Evolutionary conservation across 2,329 filamentous ascomycete genomes (phyloP), one percentile per base, ranked within the genome.

Genomic region (Penicillium olsonii): DNA sequence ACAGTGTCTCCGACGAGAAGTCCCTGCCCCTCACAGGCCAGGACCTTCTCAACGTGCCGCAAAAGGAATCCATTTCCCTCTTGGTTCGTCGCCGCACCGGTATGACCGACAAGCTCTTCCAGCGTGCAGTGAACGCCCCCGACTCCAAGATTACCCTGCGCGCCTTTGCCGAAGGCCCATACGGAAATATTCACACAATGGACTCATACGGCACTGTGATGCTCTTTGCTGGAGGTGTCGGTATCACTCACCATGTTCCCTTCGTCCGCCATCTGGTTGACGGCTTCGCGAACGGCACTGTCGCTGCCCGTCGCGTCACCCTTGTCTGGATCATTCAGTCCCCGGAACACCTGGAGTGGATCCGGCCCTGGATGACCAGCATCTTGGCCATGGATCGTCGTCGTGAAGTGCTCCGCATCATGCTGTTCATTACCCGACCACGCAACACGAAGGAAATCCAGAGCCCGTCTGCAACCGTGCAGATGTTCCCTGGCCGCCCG

Each of bases 301-400:
- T 91, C 31, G 91, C 92, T 4, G 90, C 90, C 3, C 86, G 91
- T 43, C 84, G 87, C 34, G 75, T 97, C 39, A 89, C 87, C 1
- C 83, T 97, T 7, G 84, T 96, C 52, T 97, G 94, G 94, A 87
- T 96, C 64, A 88, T 97, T 56, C 90, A 94, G 54, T 90, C 91
- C 47, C 87, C 88, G 31, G 87, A 96, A 64, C 86, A 92, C 48
- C 81, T 97, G 7, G 90, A 96, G 69, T 97, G 94, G 92, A 88
- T 95, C 51, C 84, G 90, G 7, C 89, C 90, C 5, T 97, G 89
- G 87, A 87, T 87, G 84, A 86, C 82, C 14, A 77, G 78, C 57
- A 86, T 97, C 45, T 79, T 97, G 26, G 81, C 81, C 48, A 87
- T 96, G 80, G 87, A 90, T 11, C 82, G 85, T 60, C 86, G 92